Conservation (phyloP, 2,329 filamentous ascomycete genomes). For the Fusarium sp. region DNA sequence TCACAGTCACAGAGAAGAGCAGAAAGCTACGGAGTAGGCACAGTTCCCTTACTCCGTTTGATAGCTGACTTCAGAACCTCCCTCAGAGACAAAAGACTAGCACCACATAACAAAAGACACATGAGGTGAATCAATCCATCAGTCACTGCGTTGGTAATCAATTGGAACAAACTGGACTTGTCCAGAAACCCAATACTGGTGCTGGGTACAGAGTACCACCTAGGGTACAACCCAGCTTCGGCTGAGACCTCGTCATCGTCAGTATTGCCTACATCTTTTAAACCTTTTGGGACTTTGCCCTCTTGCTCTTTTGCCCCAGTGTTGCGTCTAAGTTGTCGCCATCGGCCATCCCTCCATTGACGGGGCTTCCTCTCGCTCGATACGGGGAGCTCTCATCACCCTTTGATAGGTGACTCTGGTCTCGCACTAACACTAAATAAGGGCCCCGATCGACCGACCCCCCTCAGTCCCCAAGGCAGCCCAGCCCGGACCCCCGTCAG, state of each 20-base stretch:
- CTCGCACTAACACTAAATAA: slow-evolving; percentile 39
- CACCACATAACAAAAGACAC: neutral
- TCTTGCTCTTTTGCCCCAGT: slow-evolving; percentile 34
- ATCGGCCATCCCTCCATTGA: slow-evolving; percentile 33
- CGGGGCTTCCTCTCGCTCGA: slow-evolving; percentile 13
- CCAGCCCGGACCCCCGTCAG: slow-evolving; percentile 41
- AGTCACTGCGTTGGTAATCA: slow-evolving; percentile 4
- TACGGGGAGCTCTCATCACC: slow-evolving; percentile 27
- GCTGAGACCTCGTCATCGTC: slow-evolving; percentile 28
- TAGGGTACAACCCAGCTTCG: slow-evolving; percentile 9
- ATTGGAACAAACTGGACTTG: slow-evolving; percentile 11
- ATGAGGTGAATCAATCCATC: neutral
- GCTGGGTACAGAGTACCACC: neutral
- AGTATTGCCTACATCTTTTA: slow-evolving; percentile 32
- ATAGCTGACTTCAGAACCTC: no score
- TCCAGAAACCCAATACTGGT: slow-evolving; percentile 8
- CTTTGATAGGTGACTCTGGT: slow-evolving; percentile 32
- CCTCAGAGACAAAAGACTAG: no score
- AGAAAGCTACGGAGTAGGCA: no score
- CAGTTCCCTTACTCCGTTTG: no score
- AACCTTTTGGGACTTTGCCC: slow-evolving; percentile 26
- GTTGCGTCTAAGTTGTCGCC: slow-evolving; percentile 39
- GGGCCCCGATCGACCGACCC: slow-evolving; percentile 42
- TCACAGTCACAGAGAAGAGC: slow-evolving; percentile 13
- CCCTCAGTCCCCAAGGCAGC: slow-evolving; percentile 44